Base-by-base conservation (phyloP, 169 alveolate species). In the Plasmodium vivax region DNA sequence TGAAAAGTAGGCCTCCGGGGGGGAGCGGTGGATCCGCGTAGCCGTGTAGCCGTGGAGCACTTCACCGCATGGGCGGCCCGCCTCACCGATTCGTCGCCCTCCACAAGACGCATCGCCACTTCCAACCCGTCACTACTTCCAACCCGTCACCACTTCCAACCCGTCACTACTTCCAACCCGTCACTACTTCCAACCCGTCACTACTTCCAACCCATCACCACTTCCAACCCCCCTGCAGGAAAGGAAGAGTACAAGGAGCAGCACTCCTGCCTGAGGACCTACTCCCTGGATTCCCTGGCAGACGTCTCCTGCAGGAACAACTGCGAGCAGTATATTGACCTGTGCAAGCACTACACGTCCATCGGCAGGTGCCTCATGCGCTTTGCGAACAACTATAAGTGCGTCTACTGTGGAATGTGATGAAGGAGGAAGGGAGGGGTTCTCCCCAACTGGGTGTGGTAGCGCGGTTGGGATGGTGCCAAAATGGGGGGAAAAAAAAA, bases 391-490 rank as follows among this genome's bases (percentile, higher is more conserved):
- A 79, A 90, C 54, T 79, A 90, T 38, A 79, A 90, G 74, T 90
- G 94, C 41, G 34, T 90, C 30, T 90, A 90, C 73, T 90, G 94
- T 68, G 94, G 94, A 9, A 90, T 90, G 94, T 80, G 45, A 90
- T 4, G 10, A 8, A 58, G 43, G 41, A 27, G 38, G n/a, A 1
- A 9, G n/a, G 9, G 38, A 6, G 5, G 1, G n/a, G 9, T 68
- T 68, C 38, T 27, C 77, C 77, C 38, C 77, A 23, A 6, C n/a
- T 30, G 38, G 23, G 8, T 16, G 62, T 51, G 62, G 62, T 8
- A 51, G 23, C 27, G 5, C 62, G 62, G 62, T 51, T 51, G 38
- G 77, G n/a, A 68, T 68, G 9, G 38, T n/a, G 8, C 32, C 12
- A 68, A 68, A 68, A 68, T n/a, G 77, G 77, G 38, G 1, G 1